phyloP scores from a whole-genome alignment of 2,329 filamentous ascomycete species.

The Thielaviopsis ethacetica region DNA sequence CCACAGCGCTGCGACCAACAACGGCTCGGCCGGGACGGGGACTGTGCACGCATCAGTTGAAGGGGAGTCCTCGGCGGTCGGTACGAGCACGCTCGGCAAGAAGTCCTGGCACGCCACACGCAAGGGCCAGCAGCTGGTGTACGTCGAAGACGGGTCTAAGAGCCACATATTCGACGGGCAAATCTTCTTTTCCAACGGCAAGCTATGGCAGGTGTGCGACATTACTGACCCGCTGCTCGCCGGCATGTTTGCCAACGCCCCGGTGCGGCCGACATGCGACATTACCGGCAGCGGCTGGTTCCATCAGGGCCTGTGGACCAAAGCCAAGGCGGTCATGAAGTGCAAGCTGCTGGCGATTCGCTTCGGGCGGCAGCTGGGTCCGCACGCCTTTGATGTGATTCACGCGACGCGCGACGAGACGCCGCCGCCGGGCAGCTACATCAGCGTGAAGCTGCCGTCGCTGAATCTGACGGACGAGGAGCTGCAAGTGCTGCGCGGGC shows the following conservation, averaged over 20 bases:
- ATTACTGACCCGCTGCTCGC: slow-evolving; percentile 64
- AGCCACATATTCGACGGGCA: slow-evolving; percentile 75
- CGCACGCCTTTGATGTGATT: slow-evolving; percentile 29
- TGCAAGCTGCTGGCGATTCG: slow-evolving; percentile 60
- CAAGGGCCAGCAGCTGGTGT: slow-evolving; percentile 21
- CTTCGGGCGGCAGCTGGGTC: slow-evolving; percentile 33
- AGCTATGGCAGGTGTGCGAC: slow-evolving; percentile 90
- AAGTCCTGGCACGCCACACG: slow-evolving; percentile 13
- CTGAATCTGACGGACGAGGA: slow-evolving; percentile 24
- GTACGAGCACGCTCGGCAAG: slow-evolving; percentile 20
- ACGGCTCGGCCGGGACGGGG: slow-evolving; percentile 21
- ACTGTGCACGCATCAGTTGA: background rate
- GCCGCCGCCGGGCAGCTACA: slow-evolving; percentile 17
- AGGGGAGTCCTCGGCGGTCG: slow-evolving; percentile 27
- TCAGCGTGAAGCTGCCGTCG: slow-evolving; percentile 24
- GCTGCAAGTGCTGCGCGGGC: slow-evolving; percentile 20
- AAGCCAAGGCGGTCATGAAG: slow-evolving; percentile 76
- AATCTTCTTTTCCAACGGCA: slow-evolving; percentile 59
- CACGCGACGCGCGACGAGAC: slow-evolving; percentile 21
- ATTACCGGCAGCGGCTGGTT: slow-evolving; percentile 63
- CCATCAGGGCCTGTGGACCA: slow-evolving; percentile 62
- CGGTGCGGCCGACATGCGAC: slow-evolving; percentile 43
- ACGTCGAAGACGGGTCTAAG: slow-evolving; percentile 24
- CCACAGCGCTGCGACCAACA: slow-evolving; percentile 29
- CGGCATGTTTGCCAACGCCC: slow-evolving; percentile 45